These are phyloP conservation scores for Zopfochytrium polystomum DNA, from an alignment of 371 early-diverging fungal species.

Conservation along the genomic window DNA sequence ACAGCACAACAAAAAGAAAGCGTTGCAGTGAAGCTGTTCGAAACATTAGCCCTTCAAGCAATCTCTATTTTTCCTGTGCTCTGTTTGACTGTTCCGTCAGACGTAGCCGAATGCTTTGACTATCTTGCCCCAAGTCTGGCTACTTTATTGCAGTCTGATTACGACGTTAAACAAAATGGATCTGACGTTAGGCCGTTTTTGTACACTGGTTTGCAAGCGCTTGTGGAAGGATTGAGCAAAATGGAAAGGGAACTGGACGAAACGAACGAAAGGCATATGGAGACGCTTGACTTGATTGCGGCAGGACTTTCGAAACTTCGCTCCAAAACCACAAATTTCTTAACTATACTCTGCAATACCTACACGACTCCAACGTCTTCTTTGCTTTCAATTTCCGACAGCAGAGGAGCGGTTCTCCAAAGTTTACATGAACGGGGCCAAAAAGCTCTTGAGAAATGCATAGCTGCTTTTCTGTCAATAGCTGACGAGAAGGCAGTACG, in stretches of 20 bases:
- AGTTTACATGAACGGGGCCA: constrained; percentile 43
- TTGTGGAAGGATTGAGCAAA: constrained; percentile 59
- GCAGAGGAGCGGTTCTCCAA: constrained; percentile 45
- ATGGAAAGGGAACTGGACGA: constrained; percentile 8
- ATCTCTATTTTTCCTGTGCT: constrained; percentile 87
- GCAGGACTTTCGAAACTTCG: constrained; percentile 27
- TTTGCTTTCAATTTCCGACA: constrained; percentile 20
- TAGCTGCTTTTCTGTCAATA: constrained; percentile 39
- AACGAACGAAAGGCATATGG: constrained; percentile 22
- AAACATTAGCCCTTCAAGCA: constrained; percentile 81
- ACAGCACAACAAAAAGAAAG: constrained; percentile 57
- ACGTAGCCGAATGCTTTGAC: constrained; percentile 46
- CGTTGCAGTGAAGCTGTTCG: constrained; percentile 87
- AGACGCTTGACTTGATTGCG: constrained; percentile 21
- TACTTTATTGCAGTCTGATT: constrained; percentile 44
- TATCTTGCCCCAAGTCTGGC: constrained; percentile 34
- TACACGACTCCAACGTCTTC: constrained; percentile 39
- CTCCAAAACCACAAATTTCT: constrained; percentile 34
- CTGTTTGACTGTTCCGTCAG: constrained; percentile 72
- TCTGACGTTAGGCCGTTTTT: constrained; percentile 76
- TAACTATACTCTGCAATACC: constrained; percentile 45
- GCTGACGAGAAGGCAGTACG: constrained; percentile 36
- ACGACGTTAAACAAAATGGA: constrained; percentile 58
- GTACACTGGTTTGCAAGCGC: constrained; percentile 66
- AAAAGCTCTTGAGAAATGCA: constrained; percentile 36